Conservation (phyloP, 768 basidiomycete species). For the Pisolithus microcarpus region DNA sequence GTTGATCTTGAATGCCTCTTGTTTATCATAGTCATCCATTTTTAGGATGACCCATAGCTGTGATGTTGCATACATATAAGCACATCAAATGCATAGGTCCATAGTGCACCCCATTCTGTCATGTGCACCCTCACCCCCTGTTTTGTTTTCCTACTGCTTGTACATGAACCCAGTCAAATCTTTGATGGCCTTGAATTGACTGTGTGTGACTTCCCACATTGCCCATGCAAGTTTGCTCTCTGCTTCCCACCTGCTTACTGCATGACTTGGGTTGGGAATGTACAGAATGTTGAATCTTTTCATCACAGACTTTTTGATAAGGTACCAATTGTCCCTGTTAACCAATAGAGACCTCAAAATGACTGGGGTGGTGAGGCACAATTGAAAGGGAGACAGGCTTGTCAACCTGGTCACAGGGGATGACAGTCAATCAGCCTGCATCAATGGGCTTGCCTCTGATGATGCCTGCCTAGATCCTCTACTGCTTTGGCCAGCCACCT, state of each 20-base stretch:
- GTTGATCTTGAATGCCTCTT: not conserved
- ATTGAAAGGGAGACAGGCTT: too few relatives aligned
- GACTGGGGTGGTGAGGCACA: too few relatives aligned
- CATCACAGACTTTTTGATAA: not conserved
- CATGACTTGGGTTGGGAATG: not conserved
- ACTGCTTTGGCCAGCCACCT: too few relatives aligned
- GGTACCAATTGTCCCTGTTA: not conserved
- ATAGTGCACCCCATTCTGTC: not conserved
- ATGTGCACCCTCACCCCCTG: not conserved
- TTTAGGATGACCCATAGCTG: not conserved
- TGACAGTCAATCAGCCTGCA: too few relatives aligned
- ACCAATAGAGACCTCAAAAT: not conserved
- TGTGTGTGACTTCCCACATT: not conserved
- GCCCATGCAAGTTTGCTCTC: not conserved
- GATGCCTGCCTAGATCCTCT: too few relatives aligned
- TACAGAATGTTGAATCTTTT: not conserved
- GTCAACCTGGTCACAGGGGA: too few relatives aligned
- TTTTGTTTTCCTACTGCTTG: not conserved
- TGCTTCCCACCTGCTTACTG: not conserved
- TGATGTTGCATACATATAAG: not conserved
- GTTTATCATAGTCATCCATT: not conserved
- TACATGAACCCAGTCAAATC: not conserved
- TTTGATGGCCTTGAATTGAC: not conserved
- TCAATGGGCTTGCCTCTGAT: too few relatives aligned
- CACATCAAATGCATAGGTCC: not conserved